Base-by-base conservation (phyloP, 306 rosid genomes). In the Chamaecrista fasciculata region DNA sequence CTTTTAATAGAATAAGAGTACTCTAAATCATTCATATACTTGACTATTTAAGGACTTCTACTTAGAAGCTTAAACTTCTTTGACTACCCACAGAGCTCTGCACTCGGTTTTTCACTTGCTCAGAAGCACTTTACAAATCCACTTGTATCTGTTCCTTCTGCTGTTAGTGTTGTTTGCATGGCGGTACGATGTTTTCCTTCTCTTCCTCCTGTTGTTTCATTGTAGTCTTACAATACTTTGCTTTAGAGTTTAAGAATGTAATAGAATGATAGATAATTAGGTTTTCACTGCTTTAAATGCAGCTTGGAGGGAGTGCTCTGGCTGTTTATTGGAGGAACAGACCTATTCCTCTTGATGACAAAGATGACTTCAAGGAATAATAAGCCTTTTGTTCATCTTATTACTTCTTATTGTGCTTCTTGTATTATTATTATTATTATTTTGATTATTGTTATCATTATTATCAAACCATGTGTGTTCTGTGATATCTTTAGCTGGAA, bases 161-260 rank as follows among this genome's bases (percentile, higher is more conserved):
- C 99, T 16, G 97, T 94, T 62, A 94, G 96, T 6, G 97, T 94
- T 53, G 95, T 94, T 64, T 94, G 96, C 70, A 90, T 94, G 98
- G 98, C 98, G 58, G 98, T 94, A 85, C 0, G 74, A 46, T 62
- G 65, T 66, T 61, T 52, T 28, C 50, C 43, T 58, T 19, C 66
- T 58, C 36, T 50, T 24, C 14, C 70, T 53, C 18, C 14, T 18
- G 55, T 19, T 42, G 42, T 64, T 63, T 60, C 18, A 29, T 9
- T 1, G 28, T 76, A 71, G 40, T 26, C 7, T 6, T 75, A n/a
- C 16, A 8, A 65, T 62, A n/a, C 44, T 28, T 39, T 69, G 66
- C 37, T 14, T 57, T 70, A 29, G 64, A 29, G 26, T 44, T 70
- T 60, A 3, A 7, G 26, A 72, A 53, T 63, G 23, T 36, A 37